Evolutionary conservation across 1,284 basidiomycete genomes (phyloP).

Genomic region (Irpex sp.): DNA sequence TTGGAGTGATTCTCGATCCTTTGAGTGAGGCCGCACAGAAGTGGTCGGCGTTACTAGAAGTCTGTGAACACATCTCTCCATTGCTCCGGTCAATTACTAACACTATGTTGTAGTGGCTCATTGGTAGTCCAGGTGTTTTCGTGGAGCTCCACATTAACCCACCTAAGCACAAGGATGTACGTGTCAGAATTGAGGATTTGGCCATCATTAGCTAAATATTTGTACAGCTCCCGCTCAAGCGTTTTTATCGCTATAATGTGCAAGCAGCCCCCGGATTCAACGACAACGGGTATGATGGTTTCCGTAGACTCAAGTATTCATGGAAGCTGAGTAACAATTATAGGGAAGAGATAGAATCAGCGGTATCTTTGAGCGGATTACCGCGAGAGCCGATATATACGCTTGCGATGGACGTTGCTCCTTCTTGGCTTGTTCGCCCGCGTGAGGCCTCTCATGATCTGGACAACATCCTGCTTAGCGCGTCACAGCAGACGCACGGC

Average conservation of each 20-base stretch:
- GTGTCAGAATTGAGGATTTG: background rate
- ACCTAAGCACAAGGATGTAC: conserved; percentile 60
- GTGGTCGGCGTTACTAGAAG: conserved; percentile 78
- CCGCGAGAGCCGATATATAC: conserved; percentile 82
- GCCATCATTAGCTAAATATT: background rate
- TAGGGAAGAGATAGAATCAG: conserved; percentile 52
- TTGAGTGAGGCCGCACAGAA: conserved; percentile 82
- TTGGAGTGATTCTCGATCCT: conserved; percentile 82
- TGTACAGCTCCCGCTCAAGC: conserved; percentile 81
- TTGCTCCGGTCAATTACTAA: background rate
- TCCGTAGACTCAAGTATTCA: no score
- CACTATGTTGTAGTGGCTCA: conserved; percentile 44
- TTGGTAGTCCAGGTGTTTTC: conserved; percentile 58
- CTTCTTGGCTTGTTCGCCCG: conserved; percentile 91
- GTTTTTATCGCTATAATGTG: conserved; percentile 88
- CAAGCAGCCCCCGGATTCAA: conserved; percentile 62
- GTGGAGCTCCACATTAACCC: conserved; percentile 81
- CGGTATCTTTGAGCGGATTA: conserved; percentile 50
- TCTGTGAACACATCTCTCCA: conserved; percentile 22
- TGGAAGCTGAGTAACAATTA: background rate
- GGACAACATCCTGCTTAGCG: conserved; percentile 88
- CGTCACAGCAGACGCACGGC: conserved; percentile 48
- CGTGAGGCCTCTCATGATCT: conserved; percentile 88
- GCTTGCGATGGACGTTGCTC: conserved; percentile 84
- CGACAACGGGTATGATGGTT: conserved; percentile 57